Evolutionary conservation across 2,329 filamentous ascomycete species (phyloP), one percentile per base, ranked within the genome.

Genomic region (Drechslera avenae): DNA sequence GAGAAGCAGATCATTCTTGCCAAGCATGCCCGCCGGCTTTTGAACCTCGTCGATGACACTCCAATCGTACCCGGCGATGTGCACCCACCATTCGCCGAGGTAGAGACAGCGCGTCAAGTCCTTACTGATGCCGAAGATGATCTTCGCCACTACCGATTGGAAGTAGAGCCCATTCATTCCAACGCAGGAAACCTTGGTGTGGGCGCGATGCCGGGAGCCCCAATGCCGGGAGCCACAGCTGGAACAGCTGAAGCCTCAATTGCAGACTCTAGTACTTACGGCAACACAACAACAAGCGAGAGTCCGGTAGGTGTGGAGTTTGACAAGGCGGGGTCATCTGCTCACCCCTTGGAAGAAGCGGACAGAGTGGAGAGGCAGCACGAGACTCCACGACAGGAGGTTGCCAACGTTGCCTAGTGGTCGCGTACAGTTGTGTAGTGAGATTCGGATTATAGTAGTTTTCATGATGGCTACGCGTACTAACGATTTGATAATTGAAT

Each of bases 1-100:
- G 94, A 97, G 79, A 97, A 97, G 79, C 94, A 99, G 73, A 89
- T 93, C 65, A 90, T 99, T 53, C 83, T 99, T 13, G 93, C 94
- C 50, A 90, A 89, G 66, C 92, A 97, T 71, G 93, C 91, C 16
- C 88, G 91, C 46, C 86, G 91, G 35, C 83, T 99, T 30, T 75
- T 99, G 48, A 86, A 88, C 62, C 83, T 96, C 32, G 83, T 99
- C 9, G 94, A 99, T 65, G 93, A 97, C 72, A 87, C 87, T 0
- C 91, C 94, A 0, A 85, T 97, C 23, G 88, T 96, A 1, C 93
- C 93, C 1, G 94, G 94, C 39, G 91, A 97, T 71, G 74, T 81
- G 13, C 86, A 88, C 42, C 79, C 82, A n/a, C 74, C 81, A 0
- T 97, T 94, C 69, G 79, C 84, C 30, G 77, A 86, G 50, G 79